phyloP scores from a whole-genome alignment of 2,329 filamentous ascomycete species.

The Aspergillus neotritici region DNA sequence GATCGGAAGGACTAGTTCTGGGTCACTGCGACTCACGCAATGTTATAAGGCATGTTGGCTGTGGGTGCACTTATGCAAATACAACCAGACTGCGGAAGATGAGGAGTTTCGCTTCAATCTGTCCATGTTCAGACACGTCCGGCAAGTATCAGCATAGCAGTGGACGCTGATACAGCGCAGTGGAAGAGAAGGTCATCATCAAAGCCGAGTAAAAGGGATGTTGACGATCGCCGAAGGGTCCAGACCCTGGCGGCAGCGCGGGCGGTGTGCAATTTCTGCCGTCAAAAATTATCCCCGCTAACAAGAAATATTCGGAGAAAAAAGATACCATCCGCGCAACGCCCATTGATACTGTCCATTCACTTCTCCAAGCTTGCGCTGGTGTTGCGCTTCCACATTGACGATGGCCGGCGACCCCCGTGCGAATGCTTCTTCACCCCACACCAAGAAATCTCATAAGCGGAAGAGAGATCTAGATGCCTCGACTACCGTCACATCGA shows the following conservation, averaged over 20 bases:
- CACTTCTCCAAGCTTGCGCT: neutral
- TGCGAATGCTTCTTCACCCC: conserved; percentile 30
- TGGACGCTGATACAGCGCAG: neutral
- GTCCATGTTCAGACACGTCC: conserved; percentile 16
- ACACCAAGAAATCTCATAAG: conserved; percentile 25
- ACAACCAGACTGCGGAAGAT: conserved; percentile 8
- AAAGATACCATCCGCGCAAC: conserved; percentile 12
- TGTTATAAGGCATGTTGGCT: conserved; percentile 61
- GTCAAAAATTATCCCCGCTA: conserved; percentile 21
- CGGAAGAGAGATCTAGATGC: conserved; percentile 30
- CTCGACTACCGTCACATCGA: conserved; percentile 18
- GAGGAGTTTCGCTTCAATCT: neutral
- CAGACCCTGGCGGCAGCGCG: conserved; percentile 11
- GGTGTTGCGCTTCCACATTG: conserved; percentile 8
- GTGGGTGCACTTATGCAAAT: conserved; percentile 13
- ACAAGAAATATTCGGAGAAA: conserved; percentile 18
- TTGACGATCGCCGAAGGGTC: conserved; percentile 10
- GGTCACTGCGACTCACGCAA: conserved; percentile 50
- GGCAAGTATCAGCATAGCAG: conserved; percentile 1
- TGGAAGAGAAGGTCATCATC: too few relatives aligned
- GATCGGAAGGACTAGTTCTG: conserved; percentile 1
- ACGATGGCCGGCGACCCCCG: conserved; percentile 46
- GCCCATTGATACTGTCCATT: conserved; percentile 11
- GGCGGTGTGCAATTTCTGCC: conserved; percentile 22
- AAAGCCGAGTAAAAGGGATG: neutral